Conservation (phyloP, 2,329 filamentous ascomycete species). For the Malbranchea cinnamomea region DNA sequence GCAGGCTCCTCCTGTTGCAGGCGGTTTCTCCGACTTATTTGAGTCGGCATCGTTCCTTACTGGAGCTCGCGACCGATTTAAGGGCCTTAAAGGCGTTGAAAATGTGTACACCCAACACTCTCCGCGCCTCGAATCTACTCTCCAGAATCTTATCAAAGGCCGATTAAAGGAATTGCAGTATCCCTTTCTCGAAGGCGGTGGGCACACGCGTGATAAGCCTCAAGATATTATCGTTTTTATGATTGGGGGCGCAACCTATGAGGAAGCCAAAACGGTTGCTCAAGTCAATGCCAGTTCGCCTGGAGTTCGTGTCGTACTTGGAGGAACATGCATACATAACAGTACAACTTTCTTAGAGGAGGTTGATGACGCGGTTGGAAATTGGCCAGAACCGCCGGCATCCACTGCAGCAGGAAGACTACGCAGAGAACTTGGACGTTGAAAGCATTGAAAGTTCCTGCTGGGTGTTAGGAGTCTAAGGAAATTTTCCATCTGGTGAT, state of each 20-base stretch:
- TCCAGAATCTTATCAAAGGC: constrained; percentile 90
- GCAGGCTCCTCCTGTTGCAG: constrained; percentile 58
- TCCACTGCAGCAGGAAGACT: constrained; percentile 48
- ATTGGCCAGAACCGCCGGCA: constrained; percentile 60
- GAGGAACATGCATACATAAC: constrained; percentile 79
- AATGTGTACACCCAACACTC: constrained; percentile 99
- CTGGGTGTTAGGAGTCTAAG: background rate
- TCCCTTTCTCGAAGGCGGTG: constrained; percentile 81
- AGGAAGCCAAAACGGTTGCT: constrained; percentile 94
- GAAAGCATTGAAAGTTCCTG: constrained; percentile 5
- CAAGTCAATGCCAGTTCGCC: constrained; percentile 83
- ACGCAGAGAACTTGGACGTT: constrained; percentile 45
- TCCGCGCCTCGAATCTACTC: constrained; percentile 67
- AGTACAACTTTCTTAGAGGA: constrained; percentile 78
- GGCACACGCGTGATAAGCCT: constrained; percentile 80
- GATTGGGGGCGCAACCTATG: constrained; percentile 83
- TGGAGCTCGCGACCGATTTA: constrained; percentile 73
- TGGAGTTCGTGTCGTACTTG: constrained; percentile 75
- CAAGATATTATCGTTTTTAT: constrained; percentile 96
- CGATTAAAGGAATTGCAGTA: constrained; percentile 74
- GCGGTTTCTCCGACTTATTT: constrained; percentile 81
- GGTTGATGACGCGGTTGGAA: constrained; percentile 72
- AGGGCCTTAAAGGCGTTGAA: constrained; percentile 90
- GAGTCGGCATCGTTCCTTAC: constrained; percentile 85
- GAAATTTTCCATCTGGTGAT: too few relatives aligned